phyloP scores from a whole-genome alignment of 2,329 filamentous ascomycete species.

The Purpureocillium takamizusanense region DNA sequence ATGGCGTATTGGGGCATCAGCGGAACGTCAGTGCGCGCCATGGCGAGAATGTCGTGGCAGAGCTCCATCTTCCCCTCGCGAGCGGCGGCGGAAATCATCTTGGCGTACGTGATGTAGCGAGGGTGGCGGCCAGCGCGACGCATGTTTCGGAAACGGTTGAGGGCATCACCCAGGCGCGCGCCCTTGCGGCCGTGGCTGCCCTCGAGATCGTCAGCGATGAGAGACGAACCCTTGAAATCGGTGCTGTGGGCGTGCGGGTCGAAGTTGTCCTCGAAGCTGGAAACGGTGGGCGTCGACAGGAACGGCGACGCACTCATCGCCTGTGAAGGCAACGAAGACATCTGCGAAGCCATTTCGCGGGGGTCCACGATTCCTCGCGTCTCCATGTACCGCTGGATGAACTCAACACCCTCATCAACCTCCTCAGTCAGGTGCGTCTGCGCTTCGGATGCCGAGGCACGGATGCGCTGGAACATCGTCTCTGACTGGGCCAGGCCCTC shows the following conservation, averaged over 20 bases:
- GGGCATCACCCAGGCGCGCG: slow-evolving; percentile 67
- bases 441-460: slow-evolving; percentile 43
- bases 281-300: slow-evolving; percentile 44
- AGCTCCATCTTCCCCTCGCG: slow-evolving; percentile 75
- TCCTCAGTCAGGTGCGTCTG: slow-evolving; percentile 60
- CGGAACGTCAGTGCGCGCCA: slow-evolving; percentile 85
- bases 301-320: slow-evolving; percentile 37
- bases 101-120: slow-evolving; percentile 93
- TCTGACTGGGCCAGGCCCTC: slow-evolving; percentile 73
- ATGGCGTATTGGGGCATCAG: slow-evolving; percentile 74
- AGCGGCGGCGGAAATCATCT: slow-evolving; percentile 83
- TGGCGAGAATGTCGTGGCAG: slow-evolving; percentile 77
- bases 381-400: slow-evolving; percentile 51
- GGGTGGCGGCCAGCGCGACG: slow-evolving; percentile 85
- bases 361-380: slow-evolving; percentile 45
- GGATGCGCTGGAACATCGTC: slow-evolving; percentile 79
- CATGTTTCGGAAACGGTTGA: slow-evolving; percentile 84
- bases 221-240: slow-evolving; percentile 85
- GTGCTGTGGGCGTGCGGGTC: slow-evolving; percentile 87
- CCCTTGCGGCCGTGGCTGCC: slow-evolving; percentile 65
- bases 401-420: slow-evolving; percentile 78
- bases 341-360: slow-evolving; percentile 40
- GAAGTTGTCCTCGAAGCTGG: slow-evolving; percentile 69
- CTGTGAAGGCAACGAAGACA: slow-evolving; percentile 33
- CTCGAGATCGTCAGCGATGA: slow-evolving; percentile 86